Base-by-base conservation (phyloP, 352 stramenopile species). In the Phytophthora lateralis region DNA sequence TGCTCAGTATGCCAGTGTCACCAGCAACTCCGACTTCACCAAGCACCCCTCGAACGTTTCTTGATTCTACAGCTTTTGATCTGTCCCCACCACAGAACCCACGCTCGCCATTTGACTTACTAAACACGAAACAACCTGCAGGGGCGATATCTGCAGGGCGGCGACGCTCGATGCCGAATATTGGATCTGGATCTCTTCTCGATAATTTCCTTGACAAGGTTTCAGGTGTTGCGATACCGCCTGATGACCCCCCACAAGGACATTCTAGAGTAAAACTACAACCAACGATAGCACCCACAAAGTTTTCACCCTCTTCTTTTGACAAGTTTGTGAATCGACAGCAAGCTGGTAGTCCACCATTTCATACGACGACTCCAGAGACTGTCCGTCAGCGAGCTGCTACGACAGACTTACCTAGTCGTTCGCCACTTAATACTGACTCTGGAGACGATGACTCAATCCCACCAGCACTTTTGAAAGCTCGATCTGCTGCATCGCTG, bases 131-230 rank as follows among this genome's bases (percentile, higher is more conserved):
- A 6, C 34, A 18, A 41, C 7, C 32, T 32, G 7, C 12, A 20
- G 24, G 38, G 12, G 48, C 37, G n/a, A 57, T 30, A 41, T 17
- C 45, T 43, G 21, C n/a, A 6, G 57, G 51, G 1, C 35, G 63
- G 14, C 48, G 48, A 47, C 54, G 30, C 1, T 73, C 65, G 7
- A 38, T 62, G 20, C 34, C 60, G 11, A 65, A 50, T 24, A 47
- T 58, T 10, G 18, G 24, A 1, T 56, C 56, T 12, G 10, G 6
- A 6, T 73, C 53, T 6, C 20, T 73, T n/a, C 15, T 75, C 0
- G 66, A 75, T 29, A 71, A 59, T 20, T 41, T 73, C 4, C 50
- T 65, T 17, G 66, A 78, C n/a, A 78, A 75, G 20, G 46, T 75
- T 26, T 6, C 59, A 17, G 50, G 43, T 38, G 35, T 18, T 30